Evolutionary conservation across 768 basidiomycete species (phyloP), one percentile per base, ranked within the genome.

Genomic region (Mycena leptocephala): DNA sequence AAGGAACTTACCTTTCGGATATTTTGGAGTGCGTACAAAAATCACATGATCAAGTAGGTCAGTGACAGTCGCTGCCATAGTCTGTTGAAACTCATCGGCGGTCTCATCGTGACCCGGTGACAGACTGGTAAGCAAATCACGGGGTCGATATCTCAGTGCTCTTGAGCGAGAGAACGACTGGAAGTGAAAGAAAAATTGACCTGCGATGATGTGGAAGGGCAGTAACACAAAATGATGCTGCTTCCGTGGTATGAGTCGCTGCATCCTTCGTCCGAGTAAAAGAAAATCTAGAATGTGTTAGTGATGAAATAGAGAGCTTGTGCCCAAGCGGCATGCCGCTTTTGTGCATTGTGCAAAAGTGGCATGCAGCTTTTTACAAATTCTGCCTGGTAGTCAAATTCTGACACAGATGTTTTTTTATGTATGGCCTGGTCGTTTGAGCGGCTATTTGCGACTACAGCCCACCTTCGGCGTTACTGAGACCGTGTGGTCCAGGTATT

Each of bases 171-270:
- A n/a, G 48, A 51, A n/a, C 48, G 1, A 51, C 18, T 51, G 18
- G 2, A 3, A 51, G 14, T 39, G 14, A 51, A n/a, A n/a, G 22
- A 22, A n/a, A 51, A 2, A n/a, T n/a, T n/a, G 16, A 33, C 70
- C 70, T 24, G 2, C 13, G 22, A 62, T 72, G 70, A 26, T 56
- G 30, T 5, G 70, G 70, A n/a, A 72, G 59, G n/a, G 14, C 43
- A 20, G 61, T 72, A 3, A 72, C 59, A 39, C 70, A 51, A n/a
- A 33, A 72, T 10, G 70, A 72, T 13, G 70, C 41, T 2, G 26
- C 70, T 26, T 46, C 70, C 1, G 59, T 63, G 2, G 61, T 72
- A n/a, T 39, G 37, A 18, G 37, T 66, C 32, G 11, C 64, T 10
- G 32, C 64, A 30, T 66, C 64, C 8, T 48, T 32, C 3, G 32